These are phyloP conservation scores for Colletotrichum sp. DNA, from an alignment of 2,329 filamentous ascomycete genomes.

Conservation along the genomic window DNA sequence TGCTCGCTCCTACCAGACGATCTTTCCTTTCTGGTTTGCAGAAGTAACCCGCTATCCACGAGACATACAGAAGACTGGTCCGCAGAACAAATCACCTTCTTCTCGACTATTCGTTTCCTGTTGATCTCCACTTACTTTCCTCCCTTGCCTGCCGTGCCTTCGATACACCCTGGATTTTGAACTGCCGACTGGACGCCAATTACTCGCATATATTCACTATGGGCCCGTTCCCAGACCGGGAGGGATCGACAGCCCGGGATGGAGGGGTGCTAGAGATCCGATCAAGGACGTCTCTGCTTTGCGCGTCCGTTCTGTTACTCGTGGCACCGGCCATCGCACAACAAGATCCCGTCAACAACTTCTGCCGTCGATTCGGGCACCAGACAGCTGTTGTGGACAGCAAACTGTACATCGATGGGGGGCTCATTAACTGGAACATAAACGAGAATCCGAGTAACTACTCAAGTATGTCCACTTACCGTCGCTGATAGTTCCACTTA, in stretches of 20 bases:
- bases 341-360: slow-evolving; percentile 58
- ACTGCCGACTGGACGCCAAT: neutral
- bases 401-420: slow-evolving; percentile 68
- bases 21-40: neutral
- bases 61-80: neutral
- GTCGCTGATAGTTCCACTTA: neutral
- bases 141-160: neutral
- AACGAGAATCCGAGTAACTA: slow-evolving; percentile 47
- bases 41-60: neutral
- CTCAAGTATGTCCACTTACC: slow-evolving; percentile 52
- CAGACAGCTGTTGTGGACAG: slow-evolving; percentile 65
- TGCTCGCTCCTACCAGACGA: neutral
- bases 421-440: slow-evolving; percentile 57
- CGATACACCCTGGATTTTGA: neutral
- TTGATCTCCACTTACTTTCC: neutral
- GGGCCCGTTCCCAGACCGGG: neutral
- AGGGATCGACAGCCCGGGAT: neutral
- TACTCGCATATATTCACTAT: neutral
- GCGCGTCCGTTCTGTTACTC: neutral
- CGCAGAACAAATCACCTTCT: neutral
- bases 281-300: neutral
- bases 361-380: slow-evolving; percentile 61
- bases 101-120: neutral
- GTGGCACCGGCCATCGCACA: slow-evolving; percentile 31
- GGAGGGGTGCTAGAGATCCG: neutral